Evolutionary conservation across 495 filamentous ascomycete species (phyloP), one percentile per base, ranked within the genome.

Genomic region (Penicillium mononematosum): DNA sequence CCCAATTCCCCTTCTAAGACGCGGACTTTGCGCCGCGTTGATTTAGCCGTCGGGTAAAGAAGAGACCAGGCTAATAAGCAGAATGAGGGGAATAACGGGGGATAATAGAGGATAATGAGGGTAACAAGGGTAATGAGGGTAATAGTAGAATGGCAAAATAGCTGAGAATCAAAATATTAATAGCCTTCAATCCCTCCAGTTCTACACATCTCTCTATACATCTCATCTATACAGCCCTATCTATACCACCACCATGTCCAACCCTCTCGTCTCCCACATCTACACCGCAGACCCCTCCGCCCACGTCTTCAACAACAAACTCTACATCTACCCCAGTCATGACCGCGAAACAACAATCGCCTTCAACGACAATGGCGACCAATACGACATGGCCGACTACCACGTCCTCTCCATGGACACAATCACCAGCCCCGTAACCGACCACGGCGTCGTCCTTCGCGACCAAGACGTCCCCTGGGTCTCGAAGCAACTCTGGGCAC

Each of bases 331-430:
- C 64, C 76, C 79, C 27, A 79, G 78, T 0, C 68, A 79, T 36
- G 80, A 78, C 45, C 67, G 67, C 24, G 61, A 71, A 46, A 78
- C 76, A 19, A 68, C 69, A 32, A 70, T 79, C 49, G 60, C 71
- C 47, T 87, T 86, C 62, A 89, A 89, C 77, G 87, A 91, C 78
- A 88, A 88, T 78, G 88, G 88, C 70, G 87, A 89, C 75, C 88
- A 91, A 70, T 91, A 89, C 70, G 88, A 86, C 75, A 91, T 91
- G 88, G 72, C 67, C 12, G 77, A 78, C 59, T 75, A 81, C 60
- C 76, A 82, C 58, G 79, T 81, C 55, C 77, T 80, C 64, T 81
- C 78, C 1, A 73, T 78, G 58, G 60, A 70, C 34, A 67, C 66
- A 17, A 50, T 74, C 41, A 58, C 69, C 46, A 62, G 73, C 17